Evolutionary conservation across 2,329 filamentous ascomycete genomes (phyloP).

Genomic region (Xylariomycetidae sp.): DNA sequence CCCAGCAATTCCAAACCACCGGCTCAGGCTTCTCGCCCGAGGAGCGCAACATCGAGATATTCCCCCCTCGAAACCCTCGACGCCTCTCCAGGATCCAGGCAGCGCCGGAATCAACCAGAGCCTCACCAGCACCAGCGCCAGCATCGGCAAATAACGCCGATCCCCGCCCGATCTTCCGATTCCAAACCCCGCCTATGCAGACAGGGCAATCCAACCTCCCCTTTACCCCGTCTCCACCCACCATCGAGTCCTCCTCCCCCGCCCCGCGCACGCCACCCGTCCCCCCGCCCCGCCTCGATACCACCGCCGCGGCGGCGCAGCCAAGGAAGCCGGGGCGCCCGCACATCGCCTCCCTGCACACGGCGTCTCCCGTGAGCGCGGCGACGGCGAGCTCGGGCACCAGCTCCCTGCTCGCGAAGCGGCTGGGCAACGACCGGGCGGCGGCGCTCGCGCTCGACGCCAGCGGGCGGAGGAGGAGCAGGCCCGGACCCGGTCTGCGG

Average conservation of each 20-base stretch:
- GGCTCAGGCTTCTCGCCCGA: conserved; percentile 24
- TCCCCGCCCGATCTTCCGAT: conserved; percentile 1
- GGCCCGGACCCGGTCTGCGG: conserved; percentile 23
- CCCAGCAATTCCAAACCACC: conserved; percentile 12
- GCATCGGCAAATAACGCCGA: no score
- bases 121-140: no score
- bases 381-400: conserved; percentile 26
- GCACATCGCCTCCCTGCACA: conserved; percentile 16
- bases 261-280: neutral
- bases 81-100: neutral
- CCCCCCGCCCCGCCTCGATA: conserved; percentile 8
- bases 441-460: conserved; percentile 37
- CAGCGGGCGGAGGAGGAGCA: conserved; percentile 17
- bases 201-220: neutral
- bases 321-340: conserved; percentile 5
- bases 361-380: conserved; percentile 20
- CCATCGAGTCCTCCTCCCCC: neutral
- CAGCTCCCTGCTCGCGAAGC: conserved; percentile 47
- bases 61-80: conserved; percentile 9
- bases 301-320: conserved; percentile 10
- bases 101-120: no score
- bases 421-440: conserved; percentile 45
- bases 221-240: neutral
- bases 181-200: conserved; percentile 3
- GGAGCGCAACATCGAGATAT: conserved; percentile 13